Conservation (phyloP, 306 rosid genomes). For the Dicorynia guianensis region DNA sequence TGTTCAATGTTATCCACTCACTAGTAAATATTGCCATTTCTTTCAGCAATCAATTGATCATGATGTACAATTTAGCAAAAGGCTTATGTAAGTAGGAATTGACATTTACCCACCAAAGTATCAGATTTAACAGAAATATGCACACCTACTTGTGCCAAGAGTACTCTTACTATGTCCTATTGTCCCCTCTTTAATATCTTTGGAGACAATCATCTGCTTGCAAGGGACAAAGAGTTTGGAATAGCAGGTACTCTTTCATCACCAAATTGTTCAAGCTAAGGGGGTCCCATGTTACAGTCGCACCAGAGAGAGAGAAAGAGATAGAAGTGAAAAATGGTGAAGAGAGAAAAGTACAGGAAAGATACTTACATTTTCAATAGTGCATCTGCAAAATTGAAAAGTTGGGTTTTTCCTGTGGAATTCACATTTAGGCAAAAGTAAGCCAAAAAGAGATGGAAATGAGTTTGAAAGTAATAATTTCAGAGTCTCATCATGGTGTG, state of each 20-base stretch:
- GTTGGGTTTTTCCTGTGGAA: constrained; percentile 31
- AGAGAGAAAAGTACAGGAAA: constrained; percentile 45
- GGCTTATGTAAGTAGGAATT: constrained; percentile 10
- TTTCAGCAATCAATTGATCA: background rate
- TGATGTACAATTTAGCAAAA: background rate
- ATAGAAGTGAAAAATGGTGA: constrained; percentile 17
- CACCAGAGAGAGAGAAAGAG: constrained; percentile 37
- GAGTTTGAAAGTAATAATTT: constrained; percentile 52
- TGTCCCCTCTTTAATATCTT: constrained; percentile 43
- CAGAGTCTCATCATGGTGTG: constrained; percentile 47
- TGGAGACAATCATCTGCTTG: constrained; percentile 38
- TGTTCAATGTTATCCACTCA: background rate
- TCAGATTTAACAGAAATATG: constrained; percentile 44
- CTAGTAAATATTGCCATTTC: background rate
- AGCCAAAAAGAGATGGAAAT: constrained; percentile 39
- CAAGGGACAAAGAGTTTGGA: constrained; percentile 59
- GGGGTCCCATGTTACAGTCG: constrained; percentile 50
- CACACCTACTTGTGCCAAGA: constrained; percentile 37
- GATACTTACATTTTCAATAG: constrained; percentile 39
- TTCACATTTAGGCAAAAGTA: constrained; percentile 39
- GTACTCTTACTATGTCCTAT: constrained; percentile 44
- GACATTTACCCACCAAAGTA: constrained; percentile 58
- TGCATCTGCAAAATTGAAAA: constrained; percentile 43
- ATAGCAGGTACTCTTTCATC: constrained; percentile 44
- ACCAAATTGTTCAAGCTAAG: constrained; percentile 40